A percentile compares a stretch with the other conserved stretches of the same genome.
Conservation (phyloP, 2,329 filamentous ascomycete genomes). For the Alternaria sp. region DNA sequence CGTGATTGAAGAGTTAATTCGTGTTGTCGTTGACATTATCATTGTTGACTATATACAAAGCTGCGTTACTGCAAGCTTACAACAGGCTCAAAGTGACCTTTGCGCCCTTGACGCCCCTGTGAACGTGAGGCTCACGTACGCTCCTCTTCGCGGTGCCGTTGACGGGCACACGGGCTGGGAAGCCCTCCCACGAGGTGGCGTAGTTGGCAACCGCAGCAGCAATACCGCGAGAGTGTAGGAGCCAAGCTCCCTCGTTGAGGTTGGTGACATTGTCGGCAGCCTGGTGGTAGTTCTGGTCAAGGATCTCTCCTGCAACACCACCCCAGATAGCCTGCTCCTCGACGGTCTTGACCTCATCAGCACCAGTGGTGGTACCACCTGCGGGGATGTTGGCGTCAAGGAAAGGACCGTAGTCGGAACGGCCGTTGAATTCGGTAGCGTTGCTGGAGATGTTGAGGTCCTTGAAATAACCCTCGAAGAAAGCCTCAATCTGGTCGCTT, state of each 20-base stretch:
- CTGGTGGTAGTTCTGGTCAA: conserved; percentile 37
- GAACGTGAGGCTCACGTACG: not conserved
- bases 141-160: conserved; percentile 9
- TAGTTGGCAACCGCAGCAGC: conserved; percentile 45
- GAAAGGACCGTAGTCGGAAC: conserved; percentile 49
- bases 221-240: conserved; percentile 41
- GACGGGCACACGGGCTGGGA: conserved; percentile 28
- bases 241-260: conserved; percentile 37
- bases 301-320: conserved; percentile 31
- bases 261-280: conserved; percentile 47
- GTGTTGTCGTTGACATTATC: not conserved
- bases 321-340: conserved; percentile 44
- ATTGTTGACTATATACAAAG: not conserved
- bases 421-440: conserved; percentile 44
- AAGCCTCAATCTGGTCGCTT: conserved; percentile 38
- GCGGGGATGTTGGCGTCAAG: conserved; percentile 43
- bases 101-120: not conserved
- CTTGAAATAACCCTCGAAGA: conserved; percentile 44
- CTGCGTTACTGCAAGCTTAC: not conserved
- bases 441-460: conserved; percentile 35
- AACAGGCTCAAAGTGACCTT: not conserved
- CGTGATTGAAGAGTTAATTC: not conserved
- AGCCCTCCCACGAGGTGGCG: conserved; percentile 30
- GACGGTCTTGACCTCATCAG: conserved; percentile 47
- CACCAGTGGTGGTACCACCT: conserved; percentile 48